These are phyloP conservation scores for Ogataea trehalophila DNA, from an alignment of 805 yeast genomes.

Conservation along the genomic window DNA sequence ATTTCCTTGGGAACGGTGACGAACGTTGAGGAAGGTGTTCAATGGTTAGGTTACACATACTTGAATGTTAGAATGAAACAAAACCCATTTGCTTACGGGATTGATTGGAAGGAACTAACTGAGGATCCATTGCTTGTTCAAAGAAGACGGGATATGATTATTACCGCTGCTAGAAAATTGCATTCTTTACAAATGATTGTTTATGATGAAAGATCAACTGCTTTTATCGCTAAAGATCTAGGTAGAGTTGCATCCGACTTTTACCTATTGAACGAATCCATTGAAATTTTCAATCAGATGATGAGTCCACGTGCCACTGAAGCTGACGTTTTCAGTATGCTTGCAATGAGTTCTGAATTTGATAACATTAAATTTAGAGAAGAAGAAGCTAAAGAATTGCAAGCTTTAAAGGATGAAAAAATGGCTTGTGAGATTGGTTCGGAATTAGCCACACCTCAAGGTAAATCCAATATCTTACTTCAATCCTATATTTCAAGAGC, in stretches of 20 bases:
- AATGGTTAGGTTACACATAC: slow-evolving; percentile 97
- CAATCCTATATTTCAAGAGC: slow-evolving; percentile 86
- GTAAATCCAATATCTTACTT: slow-evolving; percentile 80
- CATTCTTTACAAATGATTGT: slow-evolving; percentile 90
- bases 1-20: slow-evolving; percentile 94
- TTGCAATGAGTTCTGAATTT: slow-evolving; percentile 90
- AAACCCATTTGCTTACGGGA: slow-evolving; percentile 89
- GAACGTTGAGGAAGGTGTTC: slow-evolving; percentile 88
- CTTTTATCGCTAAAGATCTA: slow-evolving; percentile 78
- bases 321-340: slow-evolving; percentile 84
- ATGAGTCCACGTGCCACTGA: slow-evolving; percentile 83
- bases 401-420: slow-evolving; percentile 49
- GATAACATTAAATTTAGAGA: slow-evolving; percentile 84
- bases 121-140: slow-evolving; percentile 78
- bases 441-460: slow-evolving; percentile 66
- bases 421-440: slow-evolving; percentile 83
- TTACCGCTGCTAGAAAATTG: slow-evolving; percentile 75
- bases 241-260: slow-evolving; percentile 96
- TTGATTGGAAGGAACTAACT: slow-evolving; percentile 78
- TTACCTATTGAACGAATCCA: slow-evolving; percentile 75
- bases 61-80: slow-evolving; percentile 90
- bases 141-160: slow-evolving; percentile 69
- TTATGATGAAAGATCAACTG: slow-evolving; percentile 77
- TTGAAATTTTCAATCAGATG: slow-evolving; percentile 85
- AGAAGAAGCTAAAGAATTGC: slow-evolving; percentile 78